Percentiles rank a stretch among this genome's conserved stretches.
Evolutionary conservation across 169 alveolate species (phyloP).

Genomic region (Sarcocystis neurona): DNA sequence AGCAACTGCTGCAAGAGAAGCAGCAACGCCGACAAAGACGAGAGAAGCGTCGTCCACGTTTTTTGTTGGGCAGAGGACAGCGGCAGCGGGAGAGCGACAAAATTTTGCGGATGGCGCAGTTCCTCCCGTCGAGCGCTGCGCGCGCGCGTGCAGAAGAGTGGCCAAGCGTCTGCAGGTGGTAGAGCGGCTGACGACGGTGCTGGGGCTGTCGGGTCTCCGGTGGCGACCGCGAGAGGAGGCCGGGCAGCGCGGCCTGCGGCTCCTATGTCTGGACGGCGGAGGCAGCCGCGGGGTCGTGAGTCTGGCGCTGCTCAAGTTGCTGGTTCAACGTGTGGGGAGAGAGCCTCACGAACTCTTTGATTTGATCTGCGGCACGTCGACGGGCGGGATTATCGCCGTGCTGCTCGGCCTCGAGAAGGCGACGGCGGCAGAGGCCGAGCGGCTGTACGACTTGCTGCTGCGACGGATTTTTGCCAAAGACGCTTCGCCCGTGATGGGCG

Average conservation of each 20-base stretch:
- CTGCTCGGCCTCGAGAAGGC: slow-evolving; percentile 80
- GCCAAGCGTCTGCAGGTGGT: slow-evolving; percentile 6
- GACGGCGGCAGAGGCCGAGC: slow-evolving; percentile 70
- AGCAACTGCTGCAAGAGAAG: too few relatives aligned
- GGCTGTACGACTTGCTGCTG: slow-evolving; percentile 77
- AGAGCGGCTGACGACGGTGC: not conserved
- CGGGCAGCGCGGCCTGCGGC: slow-evolving; percentile 74
- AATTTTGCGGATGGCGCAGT: not conserved
- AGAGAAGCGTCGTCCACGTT: not conserved
- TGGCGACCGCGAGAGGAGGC: not conserved
- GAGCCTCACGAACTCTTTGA: slow-evolving; percentile 81
- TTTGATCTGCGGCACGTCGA: slow-evolving; percentile 85
- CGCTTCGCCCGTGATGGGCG: slow-evolving; percentile 71
- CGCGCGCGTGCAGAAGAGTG: slow-evolving; percentile 2
- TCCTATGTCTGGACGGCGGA: slow-evolving; percentile 85
- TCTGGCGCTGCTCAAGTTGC: slow-evolving; percentile 75
- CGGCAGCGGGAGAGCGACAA: not conserved
- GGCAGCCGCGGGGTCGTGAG: slow-evolving; percentile 85
- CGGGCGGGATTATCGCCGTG: slow-evolving; percentile 84
- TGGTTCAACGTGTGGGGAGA: slow-evolving; percentile 62
- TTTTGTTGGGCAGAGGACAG: not conserved
- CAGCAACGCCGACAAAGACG: too few relatives aligned
- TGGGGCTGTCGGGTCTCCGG: not conserved
- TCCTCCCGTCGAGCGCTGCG: not conserved
- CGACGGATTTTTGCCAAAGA: slow-evolving; percentile 78